These are phyloP conservation scores for Scytalidium lignicola DNA, from an alignment of 2,329 filamentous ascomycete species.

Conservation along the genomic window DNA sequence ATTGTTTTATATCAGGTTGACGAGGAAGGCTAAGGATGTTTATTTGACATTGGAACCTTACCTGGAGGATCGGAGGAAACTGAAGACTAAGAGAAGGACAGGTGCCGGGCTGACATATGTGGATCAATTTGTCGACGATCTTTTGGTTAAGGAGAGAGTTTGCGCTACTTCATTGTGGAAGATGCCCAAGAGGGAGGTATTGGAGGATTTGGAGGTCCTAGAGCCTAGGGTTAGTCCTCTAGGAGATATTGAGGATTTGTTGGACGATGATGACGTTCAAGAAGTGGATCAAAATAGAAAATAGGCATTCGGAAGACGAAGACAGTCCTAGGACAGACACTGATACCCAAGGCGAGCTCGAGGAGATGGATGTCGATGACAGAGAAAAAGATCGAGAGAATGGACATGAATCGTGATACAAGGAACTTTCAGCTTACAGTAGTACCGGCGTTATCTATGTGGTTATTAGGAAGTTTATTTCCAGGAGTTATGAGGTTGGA, in stretches of 20 bases:
- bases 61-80: slow-evolving; percentile 75
- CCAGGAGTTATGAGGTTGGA: no score
- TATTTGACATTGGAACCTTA: slow-evolving; percentile 77
- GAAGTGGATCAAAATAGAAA: slow-evolving; percentile 23
- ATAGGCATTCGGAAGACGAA: slow-evolving; percentile 10
- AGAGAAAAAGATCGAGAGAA: neutral
- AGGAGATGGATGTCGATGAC: slow-evolving; percentile 2
- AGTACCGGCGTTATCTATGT: no score
- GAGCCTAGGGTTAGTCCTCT: slow-evolving; percentile 82
- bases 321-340: slow-evolving; percentile 5
- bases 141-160: slow-evolving; percentile 82
- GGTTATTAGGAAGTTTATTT: no score
- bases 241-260: slow-evolving; percentile 69
- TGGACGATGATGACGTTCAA: slow-evolving; percentile 41
- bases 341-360: slow-evolving; percentile 7
- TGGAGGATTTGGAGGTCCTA: slow-evolving; percentile 85
- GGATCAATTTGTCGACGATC: slow-evolving; percentile 90
- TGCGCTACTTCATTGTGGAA: slow-evolving; percentile 93
- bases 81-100: slow-evolving; percentile 69
- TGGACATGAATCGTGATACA: no score
- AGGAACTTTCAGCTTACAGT: neutral
- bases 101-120: slow-evolving; percentile 74
- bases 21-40: slow-evolving; percentile 75
- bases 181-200: slow-evolving; percentile 70
- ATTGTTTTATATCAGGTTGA: slow-evolving; percentile 88